These are phyloP conservation scores for Kurtzmaniella natalensis DNA, from an alignment of 1,139 yeast genomes.

Conservation along the genomic window DNA sequence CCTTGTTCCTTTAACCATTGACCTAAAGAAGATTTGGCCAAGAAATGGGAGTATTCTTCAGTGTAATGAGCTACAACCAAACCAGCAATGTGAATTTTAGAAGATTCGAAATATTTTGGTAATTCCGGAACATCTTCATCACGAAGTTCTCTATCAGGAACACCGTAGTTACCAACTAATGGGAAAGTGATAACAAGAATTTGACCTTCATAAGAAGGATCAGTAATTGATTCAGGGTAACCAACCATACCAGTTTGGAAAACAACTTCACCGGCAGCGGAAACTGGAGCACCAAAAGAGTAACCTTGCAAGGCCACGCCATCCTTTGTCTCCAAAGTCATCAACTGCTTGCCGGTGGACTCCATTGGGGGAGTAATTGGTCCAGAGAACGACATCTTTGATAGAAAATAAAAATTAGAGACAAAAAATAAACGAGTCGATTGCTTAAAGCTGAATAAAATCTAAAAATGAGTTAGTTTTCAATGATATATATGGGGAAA, in stretches of 20 bases:
- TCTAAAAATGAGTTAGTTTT: too few relatives aligned
- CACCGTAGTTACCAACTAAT: constrained; percentile 98
- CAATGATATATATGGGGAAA: too few relatives aligned
- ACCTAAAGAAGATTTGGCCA: constrained; percentile 90
- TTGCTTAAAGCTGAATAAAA: too few relatives aligned
- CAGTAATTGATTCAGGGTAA: constrained; percentile 96
- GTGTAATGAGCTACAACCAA: constrained; percentile 96
- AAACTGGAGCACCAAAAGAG: constrained; percentile 90
- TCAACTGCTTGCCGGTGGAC: constrained; percentile 72
- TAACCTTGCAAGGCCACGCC: constrained; percentile 91
- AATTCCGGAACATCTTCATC: constrained; percentile 72
- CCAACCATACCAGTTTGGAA: constrained; percentile 99
- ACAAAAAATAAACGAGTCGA: too few relatives aligned
- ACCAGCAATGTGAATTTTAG: constrained; percentile 92
- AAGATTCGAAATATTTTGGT: constrained; percentile 92
- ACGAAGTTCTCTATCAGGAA: constrained; percentile 76
- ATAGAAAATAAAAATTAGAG: too few relatives aligned
- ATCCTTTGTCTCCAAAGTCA: constrained; percentile 89
- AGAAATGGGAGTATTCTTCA: constrained; percentile 89
- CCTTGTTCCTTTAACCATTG: constrained; percentile 90
- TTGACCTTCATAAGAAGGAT: constrained; percentile 98
- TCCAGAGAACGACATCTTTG: constrained; percentile 40
- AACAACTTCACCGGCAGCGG: constrained; percentile 96
- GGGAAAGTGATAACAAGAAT: constrained; percentile 96
- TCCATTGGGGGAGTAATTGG: constrained; percentile 91